Evolutionary conservation across 78 protist genomes (phyloP), one percentile per base, ranked within the genome.

Genomic region (Tieghemostelium lacteum): DNA sequence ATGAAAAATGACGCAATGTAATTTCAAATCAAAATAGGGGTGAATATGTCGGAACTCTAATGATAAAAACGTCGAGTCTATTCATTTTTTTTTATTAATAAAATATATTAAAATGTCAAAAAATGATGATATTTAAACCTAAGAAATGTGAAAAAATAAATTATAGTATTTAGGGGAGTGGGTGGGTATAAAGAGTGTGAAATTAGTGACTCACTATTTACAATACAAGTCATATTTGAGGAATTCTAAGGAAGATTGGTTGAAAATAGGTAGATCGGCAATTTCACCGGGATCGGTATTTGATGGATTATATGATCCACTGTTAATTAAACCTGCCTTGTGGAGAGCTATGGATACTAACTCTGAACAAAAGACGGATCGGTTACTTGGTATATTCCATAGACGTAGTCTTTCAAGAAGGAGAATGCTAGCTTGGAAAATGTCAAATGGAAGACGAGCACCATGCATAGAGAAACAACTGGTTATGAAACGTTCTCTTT

Each of bases 341-440:
- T 12, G 33, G 12, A 75, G 34, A 26, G 31, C 29, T n/a, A 45
- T 40, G 6, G 86, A 17, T 0, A 54, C 86, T 5, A 75, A 24
- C 22, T 75, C 86, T 19, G 86, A 75, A 33, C 86, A 75, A 37
- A 75, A 75, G 6, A 75, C 72, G 22, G 86, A 45, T 45, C 36
- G 50, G 31, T 75, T 66, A n/a, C 60, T 20, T 4, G 20, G 26
- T 3, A 45, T 28, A 49, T 63, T 75, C 75, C 75, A 67, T 17
- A 61, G 60, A 22, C 49, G 61, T 17, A 63, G 40, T 28, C 61
- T 29, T 34, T 63, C 86, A 22, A 75, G 40, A 5, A 63, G 22
- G 0, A 75, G 20, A 22, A 75, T 22, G 24, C 72, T 49, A 49
- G 57, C 72, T 49, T 75, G 72, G 31, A 75, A 39, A 45, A 75